Percentiles rank a stretch among this genome's conserved stretches.
Conservation (phyloP, 345 rosid genomes). For the Camelina neglecta region DNA sequence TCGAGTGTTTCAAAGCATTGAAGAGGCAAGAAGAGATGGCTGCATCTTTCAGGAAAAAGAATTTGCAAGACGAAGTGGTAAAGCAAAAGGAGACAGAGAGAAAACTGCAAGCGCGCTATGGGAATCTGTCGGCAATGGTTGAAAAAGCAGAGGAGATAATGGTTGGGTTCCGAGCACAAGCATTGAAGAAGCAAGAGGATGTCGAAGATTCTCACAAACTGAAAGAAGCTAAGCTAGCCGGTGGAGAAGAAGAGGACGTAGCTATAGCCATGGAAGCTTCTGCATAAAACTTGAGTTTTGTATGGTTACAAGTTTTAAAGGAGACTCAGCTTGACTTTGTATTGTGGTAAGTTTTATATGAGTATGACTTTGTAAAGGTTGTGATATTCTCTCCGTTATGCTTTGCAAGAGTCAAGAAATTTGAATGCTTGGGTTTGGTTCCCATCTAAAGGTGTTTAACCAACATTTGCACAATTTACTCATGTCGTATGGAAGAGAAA, state of each 20-base stretch:
- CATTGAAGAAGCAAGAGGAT: conserved; percentile 59
- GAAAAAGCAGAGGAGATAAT: conserved; percentile 61
- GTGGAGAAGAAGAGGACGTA: conserved; percentile 43
- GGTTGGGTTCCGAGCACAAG: conserved; percentile 56
- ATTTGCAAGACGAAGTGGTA: conserved; percentile 82
- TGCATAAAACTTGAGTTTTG: conserved; percentile 37
- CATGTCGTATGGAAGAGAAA: neutral
- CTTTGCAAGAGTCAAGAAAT: conserved; percentile 30
- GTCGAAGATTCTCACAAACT: conserved; percentile 28
- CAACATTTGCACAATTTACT: neutral
- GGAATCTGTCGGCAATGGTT: conserved; percentile 60
- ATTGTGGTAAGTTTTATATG: conserved; percentile 20
- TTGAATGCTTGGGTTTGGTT: conserved; percentile 18
- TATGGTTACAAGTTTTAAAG: conserved; percentile 34
- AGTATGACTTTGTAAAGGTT: conserved; percentile 40
- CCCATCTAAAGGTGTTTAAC: neutral
- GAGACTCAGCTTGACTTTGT: conserved; percentile 33
- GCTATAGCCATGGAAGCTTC: conserved; percentile 42
- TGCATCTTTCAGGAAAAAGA: conserved; percentile 78
- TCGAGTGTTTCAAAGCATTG: conserved; percentile 86
- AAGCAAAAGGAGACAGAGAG: conserved; percentile 91
- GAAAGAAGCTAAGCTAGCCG: conserved; percentile 36
- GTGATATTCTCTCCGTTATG: conserved; percentile 19
- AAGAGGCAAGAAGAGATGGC: conserved; percentile 96
- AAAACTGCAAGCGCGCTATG: conserved; percentile 74